Base-by-base conservation (phyloP, 495 filamentous ascomycete species). In the Parmelia sp. region DNA sequence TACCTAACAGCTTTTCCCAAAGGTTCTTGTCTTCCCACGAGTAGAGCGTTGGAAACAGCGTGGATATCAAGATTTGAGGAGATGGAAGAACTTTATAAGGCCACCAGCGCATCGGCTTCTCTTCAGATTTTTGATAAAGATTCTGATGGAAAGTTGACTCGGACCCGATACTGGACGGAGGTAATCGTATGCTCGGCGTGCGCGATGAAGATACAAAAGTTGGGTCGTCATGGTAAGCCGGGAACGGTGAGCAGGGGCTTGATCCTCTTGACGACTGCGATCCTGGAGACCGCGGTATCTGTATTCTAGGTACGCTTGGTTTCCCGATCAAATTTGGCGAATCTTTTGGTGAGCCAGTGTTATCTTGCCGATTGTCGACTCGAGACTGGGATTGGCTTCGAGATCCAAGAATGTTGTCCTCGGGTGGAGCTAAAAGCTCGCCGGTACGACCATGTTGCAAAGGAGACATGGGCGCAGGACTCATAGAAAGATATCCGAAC, bases 41-140 rank as follows among this genome's bases (percentile, higher is more conserved):
- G 64, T 84, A 84, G 47, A 99, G 76, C 0, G 94, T 97, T 14
- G 95, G 95, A 68, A 97, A 99, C 5, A 97, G 77, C 1, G 90
- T 94, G 21, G 80, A 81, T 6, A 83, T 71, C 31, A 97, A 75
- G n/a, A 86, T 74, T 47, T 87, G 78, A 3, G 89, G 90, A 15
- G 88, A 75, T 9, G 90, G 86, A 3, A 93, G 75, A n/a, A 88
- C 37, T 27, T 73, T 77, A 71, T 89, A 88, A 14, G 89, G 89
- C 90, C 90, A 96, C 86, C 88, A 90, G 21, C 71, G 76, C 45
- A 83, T 73, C 1, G 66, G 64, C 23, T 68, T 69, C 62, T 70
- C 66, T 29, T 78, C 69, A 1, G 44, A 35, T 7, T 67, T 68
- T 8, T 70, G 60, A n/a, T 74, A 59, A 4, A 47, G 60, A 9